Conservation (phyloP, 306 rosid genomes). For the Carpinus fangiana region DNA sequence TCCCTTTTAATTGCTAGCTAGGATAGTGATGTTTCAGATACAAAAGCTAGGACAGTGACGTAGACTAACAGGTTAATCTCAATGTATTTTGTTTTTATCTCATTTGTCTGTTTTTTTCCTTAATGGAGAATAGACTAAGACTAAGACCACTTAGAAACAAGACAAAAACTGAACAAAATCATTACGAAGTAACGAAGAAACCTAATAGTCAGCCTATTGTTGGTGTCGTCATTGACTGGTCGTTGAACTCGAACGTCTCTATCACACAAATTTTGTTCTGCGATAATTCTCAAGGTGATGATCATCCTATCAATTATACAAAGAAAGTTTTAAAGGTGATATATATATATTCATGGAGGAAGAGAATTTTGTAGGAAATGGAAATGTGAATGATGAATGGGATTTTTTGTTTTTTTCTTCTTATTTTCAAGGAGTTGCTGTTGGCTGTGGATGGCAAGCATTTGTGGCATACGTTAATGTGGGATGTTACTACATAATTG, state of each 20-base stretch:
- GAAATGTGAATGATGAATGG: not conserved
- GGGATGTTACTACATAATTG: slow-evolving; percentile 50
- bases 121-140: not conserved
- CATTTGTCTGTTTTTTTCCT: not conserved
- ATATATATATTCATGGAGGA: too few relatives aligned
- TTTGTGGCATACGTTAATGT: slow-evolving; percentile 57
- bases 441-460: slow-evolving; percentile 70
- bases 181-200: not conserved
- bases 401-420: not conserved
- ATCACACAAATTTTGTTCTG: not conserved
- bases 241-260: not conserved
- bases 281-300: too few relatives aligned
- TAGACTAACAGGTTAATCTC: too few relatives aligned
- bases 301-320: too few relatives aligned
- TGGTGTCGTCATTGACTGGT: not conserved
- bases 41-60: too few relatives aligned
- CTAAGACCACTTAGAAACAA: too few relatives aligned
- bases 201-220: not conserved
- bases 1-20: not conserved
- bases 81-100: too few relatives aligned
- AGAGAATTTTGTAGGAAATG: too few relatives aligned
- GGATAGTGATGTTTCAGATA: too few relatives aligned
- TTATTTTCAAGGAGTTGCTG: slow-evolving; percentile 45
- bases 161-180: not conserved
- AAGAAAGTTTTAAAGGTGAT: too few relatives aligned